These are phyloP conservation scores for Isoetes engelmannii DNA, from an alignment of 83 land plant genomes.

Conservation along the genomic window DNA sequence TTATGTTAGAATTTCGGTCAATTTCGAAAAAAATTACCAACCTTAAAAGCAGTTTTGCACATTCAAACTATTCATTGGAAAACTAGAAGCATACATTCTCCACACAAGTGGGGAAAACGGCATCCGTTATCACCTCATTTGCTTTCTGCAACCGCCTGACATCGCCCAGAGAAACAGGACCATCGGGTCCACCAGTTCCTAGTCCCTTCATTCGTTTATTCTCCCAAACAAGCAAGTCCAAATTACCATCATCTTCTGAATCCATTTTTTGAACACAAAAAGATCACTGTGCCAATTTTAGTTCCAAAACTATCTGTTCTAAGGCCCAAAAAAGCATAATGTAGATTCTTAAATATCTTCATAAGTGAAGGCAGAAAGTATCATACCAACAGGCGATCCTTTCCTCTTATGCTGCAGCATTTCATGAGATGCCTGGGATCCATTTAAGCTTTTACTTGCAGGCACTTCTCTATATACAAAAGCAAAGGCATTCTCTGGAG, in stretches of 20 bases:
- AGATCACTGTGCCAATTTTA: too few relatives aligned
- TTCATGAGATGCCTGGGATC: not conserved
- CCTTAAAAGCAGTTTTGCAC: too few relatives aligned
- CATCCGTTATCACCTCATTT: constrained; percentile 53
- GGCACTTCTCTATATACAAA: constrained; percentile 79
- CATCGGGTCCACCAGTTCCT: constrained; percentile 77
- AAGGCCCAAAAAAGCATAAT: too few relatives aligned
- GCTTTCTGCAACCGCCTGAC: constrained; percentile 83
- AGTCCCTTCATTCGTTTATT: constrained; percentile 65
- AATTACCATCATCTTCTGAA: constrained; percentile 1
- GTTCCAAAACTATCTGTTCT: too few relatives aligned
- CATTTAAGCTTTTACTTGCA: not conserved
- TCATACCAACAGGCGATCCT: constrained; percentile 16
- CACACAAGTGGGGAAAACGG: not conserved
- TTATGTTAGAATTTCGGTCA: not conserved
- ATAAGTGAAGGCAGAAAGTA: not conserved
- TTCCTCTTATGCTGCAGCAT: constrained; percentile 17
- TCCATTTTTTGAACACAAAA: too few relatives aligned
- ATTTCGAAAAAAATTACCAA: too few relatives aligned
- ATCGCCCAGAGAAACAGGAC: constrained; percentile 91
- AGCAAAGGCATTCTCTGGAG: constrained; percentile 62
- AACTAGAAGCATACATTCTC: too few relatives aligned
- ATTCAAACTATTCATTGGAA: too few relatives aligned
- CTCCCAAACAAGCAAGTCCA: constrained; percentile 14
- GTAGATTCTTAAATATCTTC: too few relatives aligned